Evolutionary conservation across 176 grass and related monocot species (phyloP).

Genomic region (Oryza nivara): DNA sequence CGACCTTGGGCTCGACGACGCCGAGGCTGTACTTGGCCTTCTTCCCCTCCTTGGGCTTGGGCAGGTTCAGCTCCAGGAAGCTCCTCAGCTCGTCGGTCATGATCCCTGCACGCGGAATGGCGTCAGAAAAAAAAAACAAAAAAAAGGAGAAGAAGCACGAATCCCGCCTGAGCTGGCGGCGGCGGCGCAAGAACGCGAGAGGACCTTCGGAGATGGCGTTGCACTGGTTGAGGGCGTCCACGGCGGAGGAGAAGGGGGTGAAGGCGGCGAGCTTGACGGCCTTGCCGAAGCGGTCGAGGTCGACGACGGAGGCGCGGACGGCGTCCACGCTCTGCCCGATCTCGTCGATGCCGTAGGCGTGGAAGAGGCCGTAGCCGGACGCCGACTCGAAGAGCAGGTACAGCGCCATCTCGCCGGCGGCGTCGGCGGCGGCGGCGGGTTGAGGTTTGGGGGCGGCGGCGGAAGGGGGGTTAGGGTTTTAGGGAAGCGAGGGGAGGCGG

Average conservation of each 20-base stretch:
- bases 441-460: not conserved
- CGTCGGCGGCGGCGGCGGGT: not conserved
- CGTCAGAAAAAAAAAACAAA: not conserved
- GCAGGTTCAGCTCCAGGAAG: slow-evolving; percentile 84
- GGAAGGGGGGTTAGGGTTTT: slow-evolving; percentile 52
- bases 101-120: slow-evolving; percentile 44
- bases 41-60: slow-evolving; percentile 82
- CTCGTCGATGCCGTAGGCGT: slow-evolving; percentile 80
- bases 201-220: slow-evolving; percentile 84
- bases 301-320: slow-evolving; percentile 67
- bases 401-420: slow-evolving; percentile 59
- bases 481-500: not conserved
- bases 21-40: slow-evolving; percentile 87
- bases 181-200: not conserved
- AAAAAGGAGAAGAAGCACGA: not conserved
- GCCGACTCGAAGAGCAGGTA: slow-evolving; percentile 85
- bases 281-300: slow-evolving; percentile 84
- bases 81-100: slow-evolving; percentile 91
- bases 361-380: slow-evolving; percentile 76
- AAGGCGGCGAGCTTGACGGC: slow-evolving; percentile 88
- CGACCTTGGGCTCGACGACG: slow-evolving; percentile 84
- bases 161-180: not conserved
- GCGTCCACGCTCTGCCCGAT: slow-evolving; percentile 79
- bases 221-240: slow-evolving; percentile 84
- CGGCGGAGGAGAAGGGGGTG: slow-evolving; percentile 76